A percentile compares a stretch with the other conserved stretches of the same genome.
These are phyloP conservation scores for Cladosporium sp. DNA, from an alignment of 2,329 filamentous ascomycete genomes.

Conservation along the genomic window DNA sequence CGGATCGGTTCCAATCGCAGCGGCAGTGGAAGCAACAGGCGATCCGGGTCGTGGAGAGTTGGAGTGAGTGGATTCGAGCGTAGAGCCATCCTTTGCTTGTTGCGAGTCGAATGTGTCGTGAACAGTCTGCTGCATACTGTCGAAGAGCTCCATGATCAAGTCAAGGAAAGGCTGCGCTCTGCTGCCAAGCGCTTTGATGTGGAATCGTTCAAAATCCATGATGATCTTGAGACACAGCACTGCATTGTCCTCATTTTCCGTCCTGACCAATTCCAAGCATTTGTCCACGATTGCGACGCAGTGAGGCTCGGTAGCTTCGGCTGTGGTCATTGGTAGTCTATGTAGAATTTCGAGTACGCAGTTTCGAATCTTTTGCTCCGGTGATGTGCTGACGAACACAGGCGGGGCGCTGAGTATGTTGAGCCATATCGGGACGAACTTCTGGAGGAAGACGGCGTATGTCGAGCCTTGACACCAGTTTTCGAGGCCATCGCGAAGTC, in stretches of 20 bases:
- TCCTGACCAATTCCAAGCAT: slow-evolving; percentile 80
- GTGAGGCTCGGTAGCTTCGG: slow-evolving; percentile 71
- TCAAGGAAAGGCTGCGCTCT: slow-evolving; percentile 88
- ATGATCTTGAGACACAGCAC: slow-evolving; percentile 98
- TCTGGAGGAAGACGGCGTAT: slow-evolving; percentile 78
- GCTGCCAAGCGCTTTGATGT: slow-evolving; percentile 73
- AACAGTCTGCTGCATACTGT: slow-evolving; percentile 93
- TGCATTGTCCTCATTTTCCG: slow-evolving; percentile 97
- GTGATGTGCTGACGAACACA: slow-evolving; percentile 84
- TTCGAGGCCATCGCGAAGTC: slow-evolving; percentile 88
- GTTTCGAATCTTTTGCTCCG: slow-evolving; percentile 91
- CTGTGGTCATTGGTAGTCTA: slow-evolving; percentile 68
- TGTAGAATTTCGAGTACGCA: slow-evolving; percentile 93
- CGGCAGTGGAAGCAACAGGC: slow-evolving; percentile 71
- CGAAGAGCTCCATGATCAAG: slow-evolving; percentile 92
- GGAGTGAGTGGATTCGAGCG: slow-evolving; percentile 45
- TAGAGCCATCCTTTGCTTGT: slow-evolving; percentile 55
- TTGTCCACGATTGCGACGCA: slow-evolving; percentile 86
- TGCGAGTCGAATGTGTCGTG: slow-evolving; percentile 88
- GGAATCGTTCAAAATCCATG: slow-evolving; percentile 93
- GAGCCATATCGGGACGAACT: slow-evolving; percentile 86
- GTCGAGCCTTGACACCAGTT: slow-evolving; percentile 73
- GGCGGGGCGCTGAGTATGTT: slow-evolving; percentile 79
- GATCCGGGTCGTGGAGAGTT: slow-evolving; percentile 88
- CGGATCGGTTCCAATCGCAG: slow-evolving; percentile 56